phyloP scores from a whole-genome alignment of 148 eudicot genomes.

The Dianthus caryophyllus region DNA sequence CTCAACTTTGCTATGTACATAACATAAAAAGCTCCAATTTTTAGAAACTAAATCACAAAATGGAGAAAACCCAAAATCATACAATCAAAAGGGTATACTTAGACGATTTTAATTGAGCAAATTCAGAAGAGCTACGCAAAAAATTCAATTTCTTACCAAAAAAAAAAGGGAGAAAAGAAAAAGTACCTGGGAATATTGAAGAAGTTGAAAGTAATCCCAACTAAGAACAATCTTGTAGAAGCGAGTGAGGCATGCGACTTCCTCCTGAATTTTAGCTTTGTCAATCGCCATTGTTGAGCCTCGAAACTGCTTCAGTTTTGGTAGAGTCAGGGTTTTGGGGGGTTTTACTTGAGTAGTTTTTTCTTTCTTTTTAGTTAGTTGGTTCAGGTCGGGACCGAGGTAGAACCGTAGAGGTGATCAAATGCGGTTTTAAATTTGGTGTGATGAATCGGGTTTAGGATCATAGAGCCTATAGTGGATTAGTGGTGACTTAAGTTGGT shows the following conservation, averaged over 20 bases:
- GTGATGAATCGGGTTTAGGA: no score
- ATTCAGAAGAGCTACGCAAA: neutral
- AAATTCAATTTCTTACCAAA: neutral
- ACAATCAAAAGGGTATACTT: neutral
- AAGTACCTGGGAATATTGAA: constrained; percentile 36
- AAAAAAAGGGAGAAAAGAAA: neutral
- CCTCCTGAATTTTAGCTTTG: constrained; percentile 43
- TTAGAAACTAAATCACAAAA: neutral
- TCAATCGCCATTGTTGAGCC: constrained; percentile 52
- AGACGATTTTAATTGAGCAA: neutral
- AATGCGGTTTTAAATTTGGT: no score
- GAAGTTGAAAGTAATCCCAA: constrained; percentile 75
- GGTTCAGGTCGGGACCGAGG: no score
- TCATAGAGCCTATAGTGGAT: no score
- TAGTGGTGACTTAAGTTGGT: no score
- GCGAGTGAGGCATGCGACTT: constrained; percentile 35
- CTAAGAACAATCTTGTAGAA: constrained; percentile 80
- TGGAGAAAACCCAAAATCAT: neutral
- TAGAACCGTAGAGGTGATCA: no score
- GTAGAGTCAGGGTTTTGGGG: neutral
- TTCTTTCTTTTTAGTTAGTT: no score
- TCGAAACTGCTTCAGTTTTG: neutral
- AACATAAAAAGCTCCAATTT: neutral
- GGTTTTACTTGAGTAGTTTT: neutral
- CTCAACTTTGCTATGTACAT: no score